Evolutionary conservation across 2,329 filamentous ascomycete species (phyloP).

Genomic region (Mollisia scopiformis): DNA sequence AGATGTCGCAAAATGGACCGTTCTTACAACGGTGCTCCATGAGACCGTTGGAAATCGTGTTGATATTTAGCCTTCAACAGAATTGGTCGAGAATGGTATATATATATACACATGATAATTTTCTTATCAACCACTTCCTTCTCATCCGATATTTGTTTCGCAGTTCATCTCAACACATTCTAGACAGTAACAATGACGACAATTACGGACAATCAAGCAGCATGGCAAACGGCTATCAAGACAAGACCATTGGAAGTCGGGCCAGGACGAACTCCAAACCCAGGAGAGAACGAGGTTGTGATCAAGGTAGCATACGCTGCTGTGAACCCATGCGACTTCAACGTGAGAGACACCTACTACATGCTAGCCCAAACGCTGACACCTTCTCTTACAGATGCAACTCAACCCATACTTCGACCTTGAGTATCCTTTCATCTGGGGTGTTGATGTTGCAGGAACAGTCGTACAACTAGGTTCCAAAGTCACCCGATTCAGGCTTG

Average conservation of each 20-base stretch:
- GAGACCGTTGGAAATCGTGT: too few relatives aligned
- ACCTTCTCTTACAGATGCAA: too few relatives aligned
- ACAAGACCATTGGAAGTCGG: constrained; percentile 38
- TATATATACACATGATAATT: too few relatives aligned
- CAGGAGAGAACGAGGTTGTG: constrained; percentile 37
- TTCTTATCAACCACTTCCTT: neutral
- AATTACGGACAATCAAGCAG: constrained; percentile 26
- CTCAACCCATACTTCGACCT: constrained; percentile 11
- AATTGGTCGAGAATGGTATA: too few relatives aligned
- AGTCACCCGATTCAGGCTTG: constrained; percentile 45
- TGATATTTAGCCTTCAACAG: too few relatives aligned
- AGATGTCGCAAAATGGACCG: too few relatives aligned
- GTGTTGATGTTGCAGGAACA: constrained; percentile 32
- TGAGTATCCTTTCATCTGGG: constrained; percentile 29
- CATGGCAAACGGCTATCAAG: constrained; percentile 32
- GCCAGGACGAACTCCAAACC: constrained; percentile 39
- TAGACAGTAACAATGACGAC: too few relatives aligned
- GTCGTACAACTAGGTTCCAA: constrained; percentile 44
- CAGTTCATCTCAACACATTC: neutral
- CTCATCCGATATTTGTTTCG: neutral
- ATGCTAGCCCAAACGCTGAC: too few relatives aligned
- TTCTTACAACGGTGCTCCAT: too few relatives aligned
- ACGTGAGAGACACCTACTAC: too few relatives aligned
- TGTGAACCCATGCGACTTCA: constrained; percentile 43
- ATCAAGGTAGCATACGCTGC: constrained; percentile 40